These are phyloP conservation scores for Pulicaria dysenterica DNA, from an alignment of 129 eudicot species.

Conservation along the genomic window DNA sequence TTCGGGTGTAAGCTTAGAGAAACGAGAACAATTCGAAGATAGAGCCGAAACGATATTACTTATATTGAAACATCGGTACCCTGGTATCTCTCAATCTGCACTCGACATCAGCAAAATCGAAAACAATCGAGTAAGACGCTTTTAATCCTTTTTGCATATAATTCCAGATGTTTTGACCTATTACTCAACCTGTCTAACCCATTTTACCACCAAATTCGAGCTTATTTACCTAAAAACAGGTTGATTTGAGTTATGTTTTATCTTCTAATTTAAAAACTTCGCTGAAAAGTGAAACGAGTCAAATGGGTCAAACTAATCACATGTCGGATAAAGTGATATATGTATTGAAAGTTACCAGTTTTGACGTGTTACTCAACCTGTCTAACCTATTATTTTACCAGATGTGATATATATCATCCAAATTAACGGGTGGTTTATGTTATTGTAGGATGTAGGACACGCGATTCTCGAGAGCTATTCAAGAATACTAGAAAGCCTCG, in stretches of 20 bases:
- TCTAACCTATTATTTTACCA: not conserved
- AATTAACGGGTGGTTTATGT: not conserved
- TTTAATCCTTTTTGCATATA: not conserved
- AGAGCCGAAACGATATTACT: slow-evolving; percentile 87
- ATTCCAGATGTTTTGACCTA: not conserved
- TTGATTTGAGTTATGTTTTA: not conserved
- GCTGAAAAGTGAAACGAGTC: not conserved
- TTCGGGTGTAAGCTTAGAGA: slow-evolving; percentile 79
- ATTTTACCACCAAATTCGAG: no score
- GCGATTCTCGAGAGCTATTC: slow-evolving; percentile 95
- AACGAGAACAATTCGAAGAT: slow-evolving; percentile 90
- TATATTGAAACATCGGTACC: slow-evolving; percentile 77
- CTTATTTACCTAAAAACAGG: not conserved
- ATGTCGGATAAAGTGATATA: no score
- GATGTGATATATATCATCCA: not conserved
- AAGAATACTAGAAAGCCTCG: slow-evolving; percentile 83
- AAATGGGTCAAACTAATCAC: not conserved
- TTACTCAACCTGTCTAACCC: no score
- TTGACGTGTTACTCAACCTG: not conserved
- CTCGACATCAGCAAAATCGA: slow-evolving; percentile 86
- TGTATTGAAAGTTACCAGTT: not conserved
- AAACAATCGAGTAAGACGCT: slow-evolving; percentile 66
- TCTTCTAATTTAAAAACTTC: not conserved
- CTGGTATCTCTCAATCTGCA: slow-evolving; percentile 80
- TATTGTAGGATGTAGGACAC: slow-evolving; percentile 79